These are phyloP conservation scores for Pichia sp. DNA, from an alignment of 1,139 yeast species.

Conservation along the genomic window DNA sequence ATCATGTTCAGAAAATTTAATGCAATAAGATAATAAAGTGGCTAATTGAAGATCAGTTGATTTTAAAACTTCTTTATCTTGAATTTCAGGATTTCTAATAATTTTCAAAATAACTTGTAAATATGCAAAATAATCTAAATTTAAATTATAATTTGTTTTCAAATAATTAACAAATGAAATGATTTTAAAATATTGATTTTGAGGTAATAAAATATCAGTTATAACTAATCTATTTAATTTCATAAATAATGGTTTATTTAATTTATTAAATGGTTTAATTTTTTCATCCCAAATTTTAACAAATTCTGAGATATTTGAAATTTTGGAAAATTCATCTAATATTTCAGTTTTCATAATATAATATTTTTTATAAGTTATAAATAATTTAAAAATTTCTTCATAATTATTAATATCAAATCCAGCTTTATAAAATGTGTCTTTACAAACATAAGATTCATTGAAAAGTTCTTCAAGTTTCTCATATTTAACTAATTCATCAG, in stretches of 20 bases:
- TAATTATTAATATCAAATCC: constrained; percentile 3
- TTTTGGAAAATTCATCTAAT: not conserved
- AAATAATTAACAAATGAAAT: constrained; percentile 9
- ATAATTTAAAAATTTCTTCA: constrained; percentile 4
- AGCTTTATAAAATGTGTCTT: constrained; percentile 5
- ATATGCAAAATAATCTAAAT: constrained; percentile 6
- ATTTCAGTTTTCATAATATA: not conserved
- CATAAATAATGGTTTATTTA: constrained; percentile 1
- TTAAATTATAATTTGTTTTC: not conserved
- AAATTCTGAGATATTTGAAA: not conserved
- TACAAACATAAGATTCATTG: not conserved
- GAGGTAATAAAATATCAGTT: not conserved
- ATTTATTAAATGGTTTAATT: not conserved
- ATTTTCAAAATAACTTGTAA: not conserved
- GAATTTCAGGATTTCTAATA: not conserved
- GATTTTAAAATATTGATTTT: constrained; percentile 3
- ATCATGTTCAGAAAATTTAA: not conserved
- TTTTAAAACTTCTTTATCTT: not conserved
- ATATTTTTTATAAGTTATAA: constrained; percentile 3
- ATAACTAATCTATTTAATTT: not conserved
- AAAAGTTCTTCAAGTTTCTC: not conserved
- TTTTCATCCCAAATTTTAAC: not conserved
- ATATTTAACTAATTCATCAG: not conserved
- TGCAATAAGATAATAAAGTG: not conserved
- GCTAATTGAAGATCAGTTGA: constrained; percentile 1